A percentile compares a stretch with the other conserved stretches of the same genome.
These are phyloP conservation scores for Fusarium buxicola DNA, from an alignment of 2,329 filamentous ascomycete species.

Conservation along the genomic window DNA sequence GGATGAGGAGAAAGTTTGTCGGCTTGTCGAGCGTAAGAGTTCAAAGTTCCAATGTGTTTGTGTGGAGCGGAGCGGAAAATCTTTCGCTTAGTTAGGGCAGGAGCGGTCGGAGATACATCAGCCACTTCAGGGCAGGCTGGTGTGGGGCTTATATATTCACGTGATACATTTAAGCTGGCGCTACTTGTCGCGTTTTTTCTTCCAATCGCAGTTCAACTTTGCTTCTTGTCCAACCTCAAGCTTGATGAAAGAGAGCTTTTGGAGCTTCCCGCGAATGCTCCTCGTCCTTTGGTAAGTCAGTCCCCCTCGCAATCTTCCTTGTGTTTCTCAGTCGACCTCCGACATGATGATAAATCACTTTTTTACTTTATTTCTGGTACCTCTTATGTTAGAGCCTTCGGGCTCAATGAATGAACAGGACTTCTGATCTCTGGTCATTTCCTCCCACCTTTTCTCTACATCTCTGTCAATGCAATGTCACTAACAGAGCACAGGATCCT, in stretches of 20 bases:
- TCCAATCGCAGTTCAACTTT: slow-evolving; percentile 23
- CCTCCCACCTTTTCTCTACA: slow-evolving; percentile 12
- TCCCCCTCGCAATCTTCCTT: background rate
- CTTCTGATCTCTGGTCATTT: slow-evolving; percentile 72
- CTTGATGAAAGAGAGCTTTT: slow-evolving; percentile 2
- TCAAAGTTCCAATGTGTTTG: slow-evolving; percentile 45
- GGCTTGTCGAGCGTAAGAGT: slow-evolving; percentile 44
- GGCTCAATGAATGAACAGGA: slow-evolving; percentile 85
- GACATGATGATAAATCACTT: slow-evolving; percentile 78
- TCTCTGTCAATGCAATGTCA: slow-evolving; percentile 9
- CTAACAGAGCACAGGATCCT: slow-evolving; percentile 37
- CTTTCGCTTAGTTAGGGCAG: slow-evolving; percentile 62
- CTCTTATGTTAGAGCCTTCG: slow-evolving; percentile 88
- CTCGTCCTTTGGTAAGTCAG: slow-evolving; percentile 50
- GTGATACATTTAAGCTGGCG: slow-evolving; percentile 24
- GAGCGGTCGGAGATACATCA: slow-evolving; percentile 28
- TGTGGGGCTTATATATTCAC: slow-evolving; percentile 13
- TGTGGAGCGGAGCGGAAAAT: slow-evolving; percentile 58
- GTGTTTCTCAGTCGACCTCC: slow-evolving; percentile 41
- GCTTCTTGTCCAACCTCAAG: slow-evolving; percentile 10
- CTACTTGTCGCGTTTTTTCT: slow-evolving; percentile 38
- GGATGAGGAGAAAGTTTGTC: slow-evolving; percentile 44
- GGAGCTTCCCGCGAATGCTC: slow-evolving; percentile 2
- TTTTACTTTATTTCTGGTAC: slow-evolving; percentile 86
- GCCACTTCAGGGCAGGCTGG: background rate